Evolutionary conservation across 371 early-diverging fungal genomes (phyloP), one percentile per base, ranked within the genome.

Genomic region (Dichotomocladium elegans): DNA sequence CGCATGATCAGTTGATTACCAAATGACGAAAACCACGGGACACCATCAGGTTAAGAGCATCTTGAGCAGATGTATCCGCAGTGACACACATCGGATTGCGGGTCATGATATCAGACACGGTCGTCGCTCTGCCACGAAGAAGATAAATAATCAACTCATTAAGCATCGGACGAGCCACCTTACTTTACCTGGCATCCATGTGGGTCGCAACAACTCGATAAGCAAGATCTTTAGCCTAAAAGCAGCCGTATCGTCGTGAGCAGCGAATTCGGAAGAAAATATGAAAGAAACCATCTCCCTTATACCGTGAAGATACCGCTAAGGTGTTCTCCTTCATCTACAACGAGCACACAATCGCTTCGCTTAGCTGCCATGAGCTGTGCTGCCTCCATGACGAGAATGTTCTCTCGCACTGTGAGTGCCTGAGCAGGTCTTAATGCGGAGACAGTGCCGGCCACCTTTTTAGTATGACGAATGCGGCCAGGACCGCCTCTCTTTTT

Each of bases 291-390:
- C 8, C 12, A 5, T 15, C 2, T 26, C 17, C 19, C 29, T 22
- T 73, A 49, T 89, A 89, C 19, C 22, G 96, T 96, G 61, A 96
- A 85, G 61, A 96, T 95, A 41, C 96, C 96, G 3, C 86, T 78
- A 57, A 96, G 79, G 47, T 89, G 87, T 60, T 92, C 90, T 34
- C 93, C 91, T 35, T 81, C 79, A 65, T 93, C 89, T 24, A 92
- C 89, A 19, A 91, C 90, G 6, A 94, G 78, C 55, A 86, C 90
- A 57, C 93, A 92, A 65, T 96, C 96, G 11, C 90, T 87, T 4
- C 95, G 80, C 72, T 92, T 94, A 24, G 95, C 95, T 15, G 96
- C 94, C 96, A 96, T 96, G 47, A 93, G 79, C 71, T 92, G 94
- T 6, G 95, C 89, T 0, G 93, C 96, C 60, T 94, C 93, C 35